Conservation (phyloP, 1,284 basidiomycete genomes). For the Hemileccinum hortonii region DNA sequence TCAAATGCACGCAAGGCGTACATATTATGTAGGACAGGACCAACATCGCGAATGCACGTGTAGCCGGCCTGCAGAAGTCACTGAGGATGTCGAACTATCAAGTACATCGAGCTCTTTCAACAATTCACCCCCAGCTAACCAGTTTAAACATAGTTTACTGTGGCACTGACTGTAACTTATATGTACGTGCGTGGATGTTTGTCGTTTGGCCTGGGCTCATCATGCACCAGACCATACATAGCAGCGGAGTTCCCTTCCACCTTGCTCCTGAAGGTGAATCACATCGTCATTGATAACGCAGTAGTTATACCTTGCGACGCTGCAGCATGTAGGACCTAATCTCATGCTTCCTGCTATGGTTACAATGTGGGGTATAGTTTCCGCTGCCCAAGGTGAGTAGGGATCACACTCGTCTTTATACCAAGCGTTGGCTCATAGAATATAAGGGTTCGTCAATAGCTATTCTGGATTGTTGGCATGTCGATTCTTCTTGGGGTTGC, state of each 20-base stretch:
- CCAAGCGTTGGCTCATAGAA: slow-evolving; percentile 2
- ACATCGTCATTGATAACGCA: not conserved
- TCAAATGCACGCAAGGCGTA: not conserved
- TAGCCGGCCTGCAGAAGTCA: slow-evolving; percentile 56
- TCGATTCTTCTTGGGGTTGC: slow-evolving; percentile 63
- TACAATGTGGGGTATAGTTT: slow-evolving; percentile 58
- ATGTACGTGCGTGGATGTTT: slow-evolving; percentile 34
- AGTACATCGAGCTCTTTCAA: slow-evolving; percentile 17
- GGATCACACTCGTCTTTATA: not conserved
- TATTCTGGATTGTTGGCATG: slow-evolving; percentile 56
- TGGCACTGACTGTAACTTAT: slow-evolving; percentile 54
- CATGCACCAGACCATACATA: slow-evolving; percentile 50
- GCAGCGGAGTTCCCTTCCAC: slow-evolving; percentile 58
- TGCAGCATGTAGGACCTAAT: slow-evolving; percentile 56
- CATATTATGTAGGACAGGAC: slow-evolving; percentile 32
- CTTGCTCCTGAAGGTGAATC: slow-evolving; percentile 50
- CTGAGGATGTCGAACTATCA: slow-evolving; percentile 51
- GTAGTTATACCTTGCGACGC: not conserved
- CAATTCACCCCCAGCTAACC: not conserved
- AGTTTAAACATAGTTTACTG: slow-evolving; percentile 38
- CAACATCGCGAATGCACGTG: slow-evolving; percentile 59
- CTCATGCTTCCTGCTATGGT: slow-evolving; percentile 55
- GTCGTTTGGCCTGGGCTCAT: slow-evolving; percentile 1
- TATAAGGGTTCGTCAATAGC: slow-evolving; percentile 49
- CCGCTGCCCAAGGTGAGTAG: slow-evolving; percentile 49